Evolutionary conservation across 1,284 basidiomycete species (phyloP), one percentile per base, ranked within the genome.

Genomic region (Marasmius oreades): DNA sequence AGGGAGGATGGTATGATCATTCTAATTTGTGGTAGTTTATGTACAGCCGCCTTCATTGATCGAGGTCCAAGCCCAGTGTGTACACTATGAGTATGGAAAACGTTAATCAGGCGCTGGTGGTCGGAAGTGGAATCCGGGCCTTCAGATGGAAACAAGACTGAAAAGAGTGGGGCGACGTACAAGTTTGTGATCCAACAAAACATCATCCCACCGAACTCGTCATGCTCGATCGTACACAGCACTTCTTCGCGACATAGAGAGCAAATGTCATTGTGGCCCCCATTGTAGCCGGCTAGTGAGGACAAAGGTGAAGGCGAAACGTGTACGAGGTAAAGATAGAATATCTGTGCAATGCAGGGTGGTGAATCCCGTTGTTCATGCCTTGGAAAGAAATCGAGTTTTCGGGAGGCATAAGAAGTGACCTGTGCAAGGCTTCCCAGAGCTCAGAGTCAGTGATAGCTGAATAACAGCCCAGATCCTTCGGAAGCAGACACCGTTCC

Each of bases 171-270:
- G 52, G 39, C 47, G 26, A 67, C 73, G 63, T 63, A 74, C 77
- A 70, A 63, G 61, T 83, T 84, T 7, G 81, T 61, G 57, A 81
- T 71, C 74, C 77, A 83, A 58, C 77, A 72, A 58, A 71, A 67
- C 55, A 78, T 68, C 12, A 73, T 66, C 10, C 69, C 72, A 43
- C 65, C 60, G 23, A 67, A 60, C 42, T 70, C 64, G 61, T 84
- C 84, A 64, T 84, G 82, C 11, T 78, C 79, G 3, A 77, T 73
- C 48, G 74, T 74, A 63, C 80, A 81, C 24, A 70, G 69, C 52
- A 72, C 68, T 80, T 78, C 65, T 80, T 76, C 8, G 73, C 61
- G 47, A 75, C 73, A 63, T 82, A 85, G 28, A 84, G 70, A 16
- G 76, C 73, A 14, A 80, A 69, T 0, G 82, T 85, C 76, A 82